Evolutionary conservation across 202 grass and related monocot genomes (phyloP).

Genomic region (Schoenoplectus triqueter): DNA sequence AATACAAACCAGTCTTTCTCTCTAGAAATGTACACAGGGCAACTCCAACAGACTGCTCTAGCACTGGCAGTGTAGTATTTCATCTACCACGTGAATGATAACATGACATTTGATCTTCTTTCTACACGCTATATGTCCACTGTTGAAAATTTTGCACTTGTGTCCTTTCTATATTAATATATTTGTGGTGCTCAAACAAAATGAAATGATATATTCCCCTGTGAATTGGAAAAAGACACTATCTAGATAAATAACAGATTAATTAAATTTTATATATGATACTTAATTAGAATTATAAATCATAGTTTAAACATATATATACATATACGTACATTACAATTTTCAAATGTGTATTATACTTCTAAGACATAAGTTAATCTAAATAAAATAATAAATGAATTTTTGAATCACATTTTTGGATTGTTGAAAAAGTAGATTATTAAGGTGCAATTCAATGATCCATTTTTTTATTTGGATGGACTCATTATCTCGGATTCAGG

Average conservation of each 20-base stretch:
- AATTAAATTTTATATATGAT: no score
- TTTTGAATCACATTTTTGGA: no score
- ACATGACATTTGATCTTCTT: slow-evolving; percentile 57
- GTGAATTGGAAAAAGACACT: no score
- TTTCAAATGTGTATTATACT: not conserved
- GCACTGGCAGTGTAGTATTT: slow-evolving; percentile 17
- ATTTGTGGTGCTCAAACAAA: not conserved
- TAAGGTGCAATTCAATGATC: no score
- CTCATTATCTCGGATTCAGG: no score
- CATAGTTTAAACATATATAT: not conserved
- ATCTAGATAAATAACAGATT: no score
- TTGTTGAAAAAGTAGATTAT: no score
- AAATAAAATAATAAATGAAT: no score
- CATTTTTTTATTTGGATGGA: no score
- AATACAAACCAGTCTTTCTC: slow-evolving; percentile 37
- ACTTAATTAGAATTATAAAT: no score
- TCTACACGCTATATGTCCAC: slow-evolving; percentile 51
- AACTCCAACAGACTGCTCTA: slow-evolving; percentile 27
- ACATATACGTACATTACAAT: not conserved
- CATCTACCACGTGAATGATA: slow-evolving; percentile 54
- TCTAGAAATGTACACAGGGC: slow-evolving; percentile 33
- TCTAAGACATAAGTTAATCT: no score
- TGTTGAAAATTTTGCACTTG: slow-evolving; percentile 27
- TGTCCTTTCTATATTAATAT: slow-evolving; percentile 18
- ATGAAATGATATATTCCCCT: no score